These are phyloP conservation scores for Metarhizium guizhouense DNA, from an alignment of 2,329 filamentous ascomycete species.

Conservation along the genomic window DNA sequence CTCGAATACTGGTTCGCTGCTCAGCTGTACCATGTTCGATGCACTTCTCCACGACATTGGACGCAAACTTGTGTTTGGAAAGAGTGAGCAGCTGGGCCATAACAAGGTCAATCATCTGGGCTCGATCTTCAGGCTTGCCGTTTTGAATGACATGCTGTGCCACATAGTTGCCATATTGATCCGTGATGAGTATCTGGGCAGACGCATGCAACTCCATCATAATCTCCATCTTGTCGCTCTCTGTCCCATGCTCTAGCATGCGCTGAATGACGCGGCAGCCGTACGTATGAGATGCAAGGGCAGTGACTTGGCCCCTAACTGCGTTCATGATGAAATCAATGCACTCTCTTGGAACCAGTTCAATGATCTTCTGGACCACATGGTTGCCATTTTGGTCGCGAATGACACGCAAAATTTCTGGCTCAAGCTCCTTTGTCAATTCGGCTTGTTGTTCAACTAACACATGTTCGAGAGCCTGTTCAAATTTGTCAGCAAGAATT, in stretches of 20 bases:
- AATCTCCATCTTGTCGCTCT: constrained; percentile 61
- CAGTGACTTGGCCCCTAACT: constrained; percentile 65
- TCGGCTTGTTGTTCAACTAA: constrained; percentile 84
- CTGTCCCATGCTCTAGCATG: constrained; percentile 74
- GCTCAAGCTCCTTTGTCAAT: constrained; percentile 74
- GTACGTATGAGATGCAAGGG: constrained; percentile 70
- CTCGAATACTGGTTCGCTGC: constrained; percentile 62
- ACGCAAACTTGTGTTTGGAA: constrained; percentile 94
- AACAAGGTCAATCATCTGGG: constrained; percentile 65
- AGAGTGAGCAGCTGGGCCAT: constrained; percentile 61
- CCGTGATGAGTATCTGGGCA: constrained; percentile 63
- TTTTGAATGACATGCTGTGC: constrained; percentile 83
- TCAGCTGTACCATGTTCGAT: constrained; percentile 61
- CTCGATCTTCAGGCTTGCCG: constrained; percentile 63
- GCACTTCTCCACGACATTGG: constrained; percentile 94
- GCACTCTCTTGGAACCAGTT: constrained; percentile 65
- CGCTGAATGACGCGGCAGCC: constrained; percentile 91
- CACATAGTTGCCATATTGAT: constrained; percentile 95
- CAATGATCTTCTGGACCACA: constrained; percentile 89
- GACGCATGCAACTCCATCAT: constrained; percentile 71
- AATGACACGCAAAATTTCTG: constrained; percentile 66
- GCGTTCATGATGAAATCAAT: constrained; percentile 80
- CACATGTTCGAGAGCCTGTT: constrained; percentile 78
- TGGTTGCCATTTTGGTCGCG: constrained; percentile 92
- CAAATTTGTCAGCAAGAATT: constrained; percentile 10